Evolutionary conservation across 441 rosid species (phyloP), one percentile per base, ranked within the genome.

Genomic region (Gossypium laxum): DNA sequence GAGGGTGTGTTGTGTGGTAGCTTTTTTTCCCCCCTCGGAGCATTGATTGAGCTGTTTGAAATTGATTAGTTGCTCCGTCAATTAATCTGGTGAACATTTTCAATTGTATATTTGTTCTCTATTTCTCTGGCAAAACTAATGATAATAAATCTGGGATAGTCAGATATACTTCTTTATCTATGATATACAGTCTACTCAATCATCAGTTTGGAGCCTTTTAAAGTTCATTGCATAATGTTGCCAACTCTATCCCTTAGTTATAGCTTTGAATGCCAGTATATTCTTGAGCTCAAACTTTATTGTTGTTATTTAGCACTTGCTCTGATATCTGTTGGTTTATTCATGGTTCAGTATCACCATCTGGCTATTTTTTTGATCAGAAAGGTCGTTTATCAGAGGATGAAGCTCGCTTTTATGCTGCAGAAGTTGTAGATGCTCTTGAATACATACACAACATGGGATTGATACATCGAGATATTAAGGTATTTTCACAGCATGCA

Each of bases 381-480:
- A 95, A 95, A 90, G 85, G 88, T 60, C 85, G 84, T 21, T 74
- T 93, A 59, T 73, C 93, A n/a, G 97, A 92, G 86, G 88, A 90
- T 67, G 99, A 96, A 81, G 93, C 97, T 82, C 83, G 99, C 14
- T 93, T 91, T 79, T 96, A 96, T 77, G 82, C 86, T 34, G 98
- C 96, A 21, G 96, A 93, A 87, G 97, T 96, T 75, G 87, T 91
- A 59, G 96, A 96, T 88, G 96, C 96, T 71, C 96, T 96, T 48
- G 98, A 96, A 80, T 96, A 96, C 79, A 93, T 96, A 82, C 99
- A 96, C 79, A 75, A 77, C 58, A 91, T 93, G 84, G 94, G 96
- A 76, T 79, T 96, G 76, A 93, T 96, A 77, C 99, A 93, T 83
- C 90, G 98, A 71, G 99, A 96, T 80, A 89, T 96, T 60, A 93